These are phyloP conservation scores for Collariella sp. DNA, from an alignment of 495 filamentous ascomycete genomes.

Conservation along the genomic window DNA sequence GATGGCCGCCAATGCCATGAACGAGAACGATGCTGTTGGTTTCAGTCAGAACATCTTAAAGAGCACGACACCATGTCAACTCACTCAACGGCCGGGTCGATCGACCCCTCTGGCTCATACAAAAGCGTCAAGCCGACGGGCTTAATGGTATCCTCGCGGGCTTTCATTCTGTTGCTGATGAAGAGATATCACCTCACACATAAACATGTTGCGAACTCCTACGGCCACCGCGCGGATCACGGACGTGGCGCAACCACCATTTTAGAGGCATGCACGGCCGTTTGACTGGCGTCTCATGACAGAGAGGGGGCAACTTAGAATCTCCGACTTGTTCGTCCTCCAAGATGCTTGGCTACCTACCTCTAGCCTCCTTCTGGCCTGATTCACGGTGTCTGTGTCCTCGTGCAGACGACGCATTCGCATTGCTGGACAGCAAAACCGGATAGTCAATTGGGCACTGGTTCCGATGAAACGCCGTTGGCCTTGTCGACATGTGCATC, in stretches of 20 bases:
- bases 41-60: background rate
- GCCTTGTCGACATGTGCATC: conserved; percentile 1
- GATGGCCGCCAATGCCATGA: conserved; percentile 33
- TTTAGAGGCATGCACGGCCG: conserved; percentile 2
- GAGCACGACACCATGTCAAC: background rate
- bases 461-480: conserved; percentile 14
- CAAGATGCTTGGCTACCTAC: background rate
- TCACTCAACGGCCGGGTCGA: conserved; percentile 28
- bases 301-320: background rate
- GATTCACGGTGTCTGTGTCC: background rate
- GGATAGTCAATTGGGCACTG: background rate
- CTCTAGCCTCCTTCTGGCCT: background rate
- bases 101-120: conserved; percentile 29
- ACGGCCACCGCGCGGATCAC: background rate
- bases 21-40: conserved; percentile 28
- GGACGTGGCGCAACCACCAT: background rate
- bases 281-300: background rate
- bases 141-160: conserved; percentile 19
- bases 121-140: conserved; percentile 31
- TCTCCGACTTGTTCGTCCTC: background rate
- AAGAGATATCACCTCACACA: conserved; percentile 8
- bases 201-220: background rate
- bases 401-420: too few species aligned
- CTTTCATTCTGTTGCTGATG: conserved; percentile 22
- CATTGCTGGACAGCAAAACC: conserved; percentile 3